Conservation (phyloP, 345 rosid species). For the Lepidium aucheri region DNA sequence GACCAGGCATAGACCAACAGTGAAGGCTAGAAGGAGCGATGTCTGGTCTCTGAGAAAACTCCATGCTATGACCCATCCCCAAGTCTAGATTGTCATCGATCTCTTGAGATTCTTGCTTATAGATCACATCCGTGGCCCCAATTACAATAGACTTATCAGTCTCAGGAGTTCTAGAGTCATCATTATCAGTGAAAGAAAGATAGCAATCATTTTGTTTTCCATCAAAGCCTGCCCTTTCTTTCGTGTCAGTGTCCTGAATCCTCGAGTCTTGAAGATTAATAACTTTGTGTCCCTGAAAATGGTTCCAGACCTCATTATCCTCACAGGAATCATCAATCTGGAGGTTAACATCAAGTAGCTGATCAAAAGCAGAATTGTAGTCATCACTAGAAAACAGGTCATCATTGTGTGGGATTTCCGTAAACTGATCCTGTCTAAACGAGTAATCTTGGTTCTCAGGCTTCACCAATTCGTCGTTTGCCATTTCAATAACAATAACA, state of each 20-base stretch:
- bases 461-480: constrained; percentile 23
- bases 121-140: background rate
- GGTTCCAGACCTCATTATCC: constrained; percentile 3
- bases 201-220: background rate
- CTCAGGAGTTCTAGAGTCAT: constrained; percentile 10
- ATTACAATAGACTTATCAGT: background rate
- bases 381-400: constrained; percentile 9
- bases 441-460: constrained; percentile 17
- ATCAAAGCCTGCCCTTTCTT: constrained; percentile 15
- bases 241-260: background rate
- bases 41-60: constrained; percentile 30
- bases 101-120: constrained; percentile 14
- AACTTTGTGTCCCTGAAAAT: constrained; percentile 5
- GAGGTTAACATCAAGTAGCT: constrained; percentile 17
- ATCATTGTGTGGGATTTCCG: constrained; percentile 13
- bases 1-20: constrained; percentile 24
- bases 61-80: constrained; percentile 36
- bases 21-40: constrained; percentile 33
- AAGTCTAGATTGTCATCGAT: constrained; percentile 26
- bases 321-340: constrained; percentile 20
- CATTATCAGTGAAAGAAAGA: constrained; percentile 3
- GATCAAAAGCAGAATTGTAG: constrained; percentile 18
- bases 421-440: constrained; percentile 18
- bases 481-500: constrained; percentile 15
- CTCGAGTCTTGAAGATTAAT: background rate